Evolutionary conservation across 2,329 filamentous ascomycete species (phyloP).

Genomic region (Aspergillus sp.): DNA sequence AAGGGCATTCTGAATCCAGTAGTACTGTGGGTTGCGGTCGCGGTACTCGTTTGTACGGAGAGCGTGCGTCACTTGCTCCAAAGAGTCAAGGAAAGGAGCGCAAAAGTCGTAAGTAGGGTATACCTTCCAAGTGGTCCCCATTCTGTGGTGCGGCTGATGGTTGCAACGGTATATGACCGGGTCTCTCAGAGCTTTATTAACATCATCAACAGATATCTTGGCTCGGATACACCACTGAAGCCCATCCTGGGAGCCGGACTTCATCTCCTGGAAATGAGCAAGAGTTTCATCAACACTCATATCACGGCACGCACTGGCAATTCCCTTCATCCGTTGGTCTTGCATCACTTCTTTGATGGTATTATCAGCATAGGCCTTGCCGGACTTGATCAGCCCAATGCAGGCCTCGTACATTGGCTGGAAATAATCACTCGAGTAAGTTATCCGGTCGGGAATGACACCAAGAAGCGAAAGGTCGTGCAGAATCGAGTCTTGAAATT

Average conservation of each 20-base stretch:
- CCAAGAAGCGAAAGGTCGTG: slow-evolving; percentile 90
- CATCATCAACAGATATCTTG: slow-evolving; percentile 86
- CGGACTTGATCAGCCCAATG: slow-evolving; percentile 79
- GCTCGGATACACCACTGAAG: slow-evolving; percentile 87
- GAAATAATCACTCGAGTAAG: slow-evolving; percentile 97
- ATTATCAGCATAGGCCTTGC: slow-evolving; percentile 90
- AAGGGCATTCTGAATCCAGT: slow-evolving; percentile 51
- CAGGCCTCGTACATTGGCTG: slow-evolving; percentile 85
- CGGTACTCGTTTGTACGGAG: slow-evolving; percentile 63
- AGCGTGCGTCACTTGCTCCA: slow-evolving; percentile 65
- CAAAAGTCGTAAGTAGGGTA: slow-evolving; percentile 68
- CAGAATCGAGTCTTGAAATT: slow-evolving; percentile 90
- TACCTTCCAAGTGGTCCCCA: slow-evolving; percentile 63
- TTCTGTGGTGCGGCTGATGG: slow-evolving; percentile 60
- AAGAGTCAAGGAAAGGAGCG: slow-evolving; percentile 63
- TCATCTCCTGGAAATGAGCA: slow-evolving; percentile 90
- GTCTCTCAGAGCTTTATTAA: slow-evolving; percentile 93
- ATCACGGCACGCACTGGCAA: slow-evolving; percentile 78
- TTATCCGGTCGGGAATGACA: slow-evolving; percentile 80
- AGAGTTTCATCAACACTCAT: slow-evolving; percentile 79
- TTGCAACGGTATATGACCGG: slow-evolving; percentile 98
- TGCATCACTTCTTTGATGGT: slow-evolving; percentile 88
- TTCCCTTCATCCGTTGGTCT: slow-evolving; percentile 77
- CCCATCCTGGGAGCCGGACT: slow-evolving; percentile 75
- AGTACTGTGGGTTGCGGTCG: slow-evolving; percentile 52